Evolutionary conservation across 2,329 filamentous ascomycete species (phyloP), one percentile per base, ranked within the genome.

Genomic region (Diplodia sapinea): DNA sequence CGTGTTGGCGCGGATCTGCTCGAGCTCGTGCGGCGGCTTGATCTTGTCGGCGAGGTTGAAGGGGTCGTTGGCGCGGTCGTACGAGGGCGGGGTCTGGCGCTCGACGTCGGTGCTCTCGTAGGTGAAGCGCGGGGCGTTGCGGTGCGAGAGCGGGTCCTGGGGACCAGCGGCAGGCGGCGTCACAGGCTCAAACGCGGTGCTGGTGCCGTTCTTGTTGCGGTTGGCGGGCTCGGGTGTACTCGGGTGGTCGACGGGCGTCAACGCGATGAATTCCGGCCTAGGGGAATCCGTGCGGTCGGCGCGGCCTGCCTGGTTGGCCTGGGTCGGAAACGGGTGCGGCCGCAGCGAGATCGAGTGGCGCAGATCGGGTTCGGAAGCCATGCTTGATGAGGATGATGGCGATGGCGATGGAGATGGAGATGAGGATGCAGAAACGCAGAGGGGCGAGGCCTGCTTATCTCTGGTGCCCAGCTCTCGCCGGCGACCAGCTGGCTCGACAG

Each of bases 21-120:
- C 86, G 70, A 97, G 87, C 77, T 97, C 92, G 20, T 85, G 86
- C 36, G 88, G 83, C 23, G 90, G 88, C 81, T 97, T 98, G 77
- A 95, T 87, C 65, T 87, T 88, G 2, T 87, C 86, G 0, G 91
- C 88, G 4, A 98, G 88, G 66, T 89, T 87, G 79, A 93, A 95
- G 0, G 94, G 94, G 73, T 98, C 94, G 74, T 87, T 90, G 71
- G 89, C 88, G 31, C 79, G 78, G 23, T 84, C 87, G 73, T 89
- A 87, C 9, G 83, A 83, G 0, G 89, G 88, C 8, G 86, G 79
- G 49, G 82, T 82, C 52, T 83, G 80, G 29, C 79, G 75, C 71
- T 85, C 83, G 69, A 83, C 73, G 65, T 84, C 81, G 66, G 68
- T 73, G 51, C 70, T 71, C 54, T 73, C 75, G 52, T 64, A 66